Conservation (phyloP, 2,329 filamentous ascomycete species). For the Gnomoniopsis smithogilvyi region DNA sequence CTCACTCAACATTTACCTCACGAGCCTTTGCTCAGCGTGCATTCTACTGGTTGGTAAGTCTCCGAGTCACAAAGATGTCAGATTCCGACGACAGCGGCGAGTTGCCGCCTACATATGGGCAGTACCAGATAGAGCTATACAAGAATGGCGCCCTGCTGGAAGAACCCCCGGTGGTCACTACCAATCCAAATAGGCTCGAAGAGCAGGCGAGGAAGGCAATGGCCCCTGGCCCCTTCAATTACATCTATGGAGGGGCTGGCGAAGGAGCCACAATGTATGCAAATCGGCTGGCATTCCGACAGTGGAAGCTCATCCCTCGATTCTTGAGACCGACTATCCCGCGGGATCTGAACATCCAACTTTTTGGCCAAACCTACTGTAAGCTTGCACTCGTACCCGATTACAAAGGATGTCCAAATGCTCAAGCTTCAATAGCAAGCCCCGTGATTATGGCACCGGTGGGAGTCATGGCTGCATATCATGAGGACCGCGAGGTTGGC, state of each 20-base stretch:
- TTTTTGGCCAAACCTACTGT: conserved; percentile 51
- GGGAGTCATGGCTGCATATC: conserved; percentile 66
- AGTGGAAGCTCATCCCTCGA: conserved; percentile 49
- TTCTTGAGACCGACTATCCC: conserved; percentile 42
- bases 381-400: conserved; percentile 5
- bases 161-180: conserved; percentile 50
- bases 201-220: conserved; percentile 49
- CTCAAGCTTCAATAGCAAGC: conserved; percentile 16
- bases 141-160: conserved; percentile 47
- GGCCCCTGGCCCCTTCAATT: conserved; percentile 49
- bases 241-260: conserved; percentile 61
- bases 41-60: too few species aligned
- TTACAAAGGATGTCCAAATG: background rate
- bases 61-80: conserved; percentile 2
- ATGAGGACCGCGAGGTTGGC: conserved; percentile 62
- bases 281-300: conserved; percentile 54
- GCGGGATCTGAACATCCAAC: conserved; percentile 46
- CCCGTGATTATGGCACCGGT: conserved; percentile 65
- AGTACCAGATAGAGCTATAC: conserved; percentile 42
- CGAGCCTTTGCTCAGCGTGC: too few species aligned
- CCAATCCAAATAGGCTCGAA: conserved; percentile 55
- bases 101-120: conserved; percentile 18
- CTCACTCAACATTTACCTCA: too few species aligned
- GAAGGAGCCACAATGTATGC: conserved; percentile 59
- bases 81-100: conserved; percentile 2